Conservation (phyloP, 2,329 filamentous ascomycete species). For the Aspergillus sp. region DNA sequence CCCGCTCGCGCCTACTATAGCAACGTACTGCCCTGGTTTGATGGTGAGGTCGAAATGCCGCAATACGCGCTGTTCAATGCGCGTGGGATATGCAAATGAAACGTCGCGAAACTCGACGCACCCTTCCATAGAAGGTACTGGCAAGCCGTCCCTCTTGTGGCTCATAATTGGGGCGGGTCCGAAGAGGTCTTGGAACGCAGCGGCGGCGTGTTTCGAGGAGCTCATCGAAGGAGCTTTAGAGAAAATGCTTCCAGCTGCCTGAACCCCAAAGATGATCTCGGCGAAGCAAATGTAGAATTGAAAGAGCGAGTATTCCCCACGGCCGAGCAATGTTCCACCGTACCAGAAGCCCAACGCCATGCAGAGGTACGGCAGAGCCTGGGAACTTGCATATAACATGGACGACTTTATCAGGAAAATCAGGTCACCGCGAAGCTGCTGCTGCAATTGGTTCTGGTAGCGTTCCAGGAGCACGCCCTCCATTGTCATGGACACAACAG, state of each 20-base stretch:
- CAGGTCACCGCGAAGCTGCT: conserved; percentile 21
- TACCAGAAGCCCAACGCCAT: conserved; percentile 61
- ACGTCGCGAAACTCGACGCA: conserved; percentile 42
- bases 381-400: conserved; percentile 29
- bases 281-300: conserved; percentile 47
- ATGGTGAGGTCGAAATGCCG: conserved; percentile 24
- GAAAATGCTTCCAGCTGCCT: conserved; percentile 28
- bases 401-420: conserved; percentile 20
- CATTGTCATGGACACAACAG: conserved; percentile 49
- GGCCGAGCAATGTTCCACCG: conserved; percentile 57
- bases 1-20: conserved; percentile 53
- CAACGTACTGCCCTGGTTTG: conserved; percentile 48
- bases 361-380: conserved; percentile 26
- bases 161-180: conserved; percentile 45
- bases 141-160: conserved; percentile 55
- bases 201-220: conserved; percentile 31
- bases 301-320: conserved; percentile 41
- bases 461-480: conserved; percentile 40
- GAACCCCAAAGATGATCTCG: conserved; percentile 38
- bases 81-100: conserved; percentile 29
- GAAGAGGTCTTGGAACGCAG: conserved; percentile 42
- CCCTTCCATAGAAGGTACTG: conserved; percentile 52
- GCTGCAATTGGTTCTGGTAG: conserved; percentile 32
- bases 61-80: conserved; percentile 17
- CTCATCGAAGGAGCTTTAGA: conserved; percentile 30